Conservation (phyloP, 441 rosid species). For the Aleurites moluccanus region DNA sequence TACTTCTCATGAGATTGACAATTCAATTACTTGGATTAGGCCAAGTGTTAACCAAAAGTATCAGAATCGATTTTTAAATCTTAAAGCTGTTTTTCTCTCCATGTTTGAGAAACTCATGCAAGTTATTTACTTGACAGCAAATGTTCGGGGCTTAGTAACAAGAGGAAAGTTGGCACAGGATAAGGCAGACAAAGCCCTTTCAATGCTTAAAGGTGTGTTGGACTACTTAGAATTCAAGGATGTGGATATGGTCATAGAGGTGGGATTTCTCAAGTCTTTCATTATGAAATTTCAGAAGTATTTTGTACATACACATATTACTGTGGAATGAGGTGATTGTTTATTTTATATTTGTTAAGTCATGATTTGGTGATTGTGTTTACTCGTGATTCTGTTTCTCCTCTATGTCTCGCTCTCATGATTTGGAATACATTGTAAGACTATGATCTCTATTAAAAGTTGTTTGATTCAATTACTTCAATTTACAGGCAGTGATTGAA, state of each 20-base stretch:
- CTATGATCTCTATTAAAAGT: slow-evolving; percentile 10
- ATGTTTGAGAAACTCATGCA: slow-evolving; percentile 14
- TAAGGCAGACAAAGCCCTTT: slow-evolving; percentile 72
- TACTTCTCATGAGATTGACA: slow-evolving; percentile 17
- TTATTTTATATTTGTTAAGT: slow-evolving; percentile 6
- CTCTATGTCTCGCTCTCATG: neutral
- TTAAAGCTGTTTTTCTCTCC: neutral
- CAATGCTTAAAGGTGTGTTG: slow-evolving; percentile 76
- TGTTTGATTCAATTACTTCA: slow-evolving; percentile 20
- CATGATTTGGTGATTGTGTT: slow-evolving; percentile 3
- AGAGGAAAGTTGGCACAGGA: slow-evolving; percentile 70
- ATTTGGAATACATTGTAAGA: slow-evolving; percentile 5
- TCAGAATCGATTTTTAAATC: neutral
- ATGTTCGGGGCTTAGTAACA: slow-evolving; percentile 67
- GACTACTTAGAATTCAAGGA: slow-evolving; percentile 83
- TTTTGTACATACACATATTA: neutral
- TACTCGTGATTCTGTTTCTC: slow-evolving; percentile 9
- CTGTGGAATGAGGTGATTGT: neutral
- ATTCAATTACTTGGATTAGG: neutral
- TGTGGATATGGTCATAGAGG: slow-evolving; percentile 98
- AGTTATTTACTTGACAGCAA: slow-evolving; percentile 47
- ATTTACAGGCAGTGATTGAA: slow-evolving; percentile 90
- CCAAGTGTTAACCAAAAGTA: neutral
- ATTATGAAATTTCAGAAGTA: neutral
- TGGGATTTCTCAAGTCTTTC: slow-evolving; percentile 22